Evolutionary conservation across 2,329 filamentous ascomycete genomes (phyloP).

Genomic region (Claviceps sp.): DNA sequence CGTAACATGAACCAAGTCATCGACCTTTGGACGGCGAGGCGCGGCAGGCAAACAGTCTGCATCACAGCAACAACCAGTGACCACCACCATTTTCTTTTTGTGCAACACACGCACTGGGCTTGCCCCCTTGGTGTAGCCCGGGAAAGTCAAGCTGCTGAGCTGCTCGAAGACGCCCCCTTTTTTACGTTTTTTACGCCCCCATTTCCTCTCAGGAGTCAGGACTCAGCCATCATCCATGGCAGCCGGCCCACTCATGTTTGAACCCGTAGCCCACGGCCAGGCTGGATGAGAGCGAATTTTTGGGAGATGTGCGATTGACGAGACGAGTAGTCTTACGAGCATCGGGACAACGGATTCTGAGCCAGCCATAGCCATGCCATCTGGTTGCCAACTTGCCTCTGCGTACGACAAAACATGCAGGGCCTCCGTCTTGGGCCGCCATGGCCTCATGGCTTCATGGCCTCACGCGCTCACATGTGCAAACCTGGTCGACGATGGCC

Average conservation of each 20-base stretch:
- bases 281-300: not conserved
- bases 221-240: not conserved
- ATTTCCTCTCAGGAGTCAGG: not conserved
- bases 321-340: not conserved
- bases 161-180: not conserved
- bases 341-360: not conserved
- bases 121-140: not conserved
- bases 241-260: not conserved
- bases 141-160: not conserved
- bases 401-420: not conserved
- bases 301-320: not conserved
- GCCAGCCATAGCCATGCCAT: not conserved
- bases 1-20: not conserved
- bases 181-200: not conserved
- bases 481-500: not conserved
- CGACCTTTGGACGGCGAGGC: not conserved
- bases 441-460: not conserved
- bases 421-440: not conserved
- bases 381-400: not conserved
- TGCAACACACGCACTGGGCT: not conserved
- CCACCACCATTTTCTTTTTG: not conserved
- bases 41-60: not conserved
- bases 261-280: not conserved
- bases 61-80: not conserved
- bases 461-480: not conserved